phyloP scores from a whole-genome alignment of 148 eudicot genomes.

The Rhododendron griersonianum region DNA sequence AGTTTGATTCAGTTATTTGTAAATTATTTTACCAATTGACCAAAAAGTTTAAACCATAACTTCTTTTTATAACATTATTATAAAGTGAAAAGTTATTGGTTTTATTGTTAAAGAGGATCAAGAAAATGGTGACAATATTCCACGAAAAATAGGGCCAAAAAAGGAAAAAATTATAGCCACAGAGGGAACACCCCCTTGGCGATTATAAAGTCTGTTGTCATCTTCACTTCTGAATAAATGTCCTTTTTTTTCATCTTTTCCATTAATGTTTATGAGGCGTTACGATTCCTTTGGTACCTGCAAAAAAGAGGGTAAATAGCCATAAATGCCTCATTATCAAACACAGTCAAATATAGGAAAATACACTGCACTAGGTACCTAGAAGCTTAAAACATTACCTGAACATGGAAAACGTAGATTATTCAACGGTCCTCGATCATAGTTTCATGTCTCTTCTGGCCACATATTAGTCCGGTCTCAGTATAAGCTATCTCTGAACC shows the following conservation, averaged over 20 bases:
- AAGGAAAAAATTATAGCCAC: not conserved
- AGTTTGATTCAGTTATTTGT: too few species aligned
- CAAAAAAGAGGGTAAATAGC: not conserved
- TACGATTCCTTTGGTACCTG: not conserved
- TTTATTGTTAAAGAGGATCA: not conserved
- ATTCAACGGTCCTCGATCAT: not conserved
- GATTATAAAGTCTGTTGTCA: not conserved
- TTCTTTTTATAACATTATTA: not conserved
- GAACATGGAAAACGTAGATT: not conserved
- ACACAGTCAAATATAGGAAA: not conserved
- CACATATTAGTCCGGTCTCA: not conserved
- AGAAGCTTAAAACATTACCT: not conserved
- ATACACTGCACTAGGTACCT: not conserved
- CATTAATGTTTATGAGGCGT: not conserved
- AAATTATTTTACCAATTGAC: not conserved
- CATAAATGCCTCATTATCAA: constrained; percentile 7
- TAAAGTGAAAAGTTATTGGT: not conserved
- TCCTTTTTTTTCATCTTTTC: not conserved
- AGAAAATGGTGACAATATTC: not conserved
- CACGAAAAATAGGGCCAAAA: not conserved
- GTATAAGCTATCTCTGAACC: too few species aligned
- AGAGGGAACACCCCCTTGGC: not conserved
- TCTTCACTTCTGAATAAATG: not conserved
- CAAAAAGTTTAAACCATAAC: not conserved
- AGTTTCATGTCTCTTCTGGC: not conserved